Evolutionary conservation across 2,329 filamentous ascomycete genomes (phyloP).

Genomic region (Colletotrichum sp.): DNA sequence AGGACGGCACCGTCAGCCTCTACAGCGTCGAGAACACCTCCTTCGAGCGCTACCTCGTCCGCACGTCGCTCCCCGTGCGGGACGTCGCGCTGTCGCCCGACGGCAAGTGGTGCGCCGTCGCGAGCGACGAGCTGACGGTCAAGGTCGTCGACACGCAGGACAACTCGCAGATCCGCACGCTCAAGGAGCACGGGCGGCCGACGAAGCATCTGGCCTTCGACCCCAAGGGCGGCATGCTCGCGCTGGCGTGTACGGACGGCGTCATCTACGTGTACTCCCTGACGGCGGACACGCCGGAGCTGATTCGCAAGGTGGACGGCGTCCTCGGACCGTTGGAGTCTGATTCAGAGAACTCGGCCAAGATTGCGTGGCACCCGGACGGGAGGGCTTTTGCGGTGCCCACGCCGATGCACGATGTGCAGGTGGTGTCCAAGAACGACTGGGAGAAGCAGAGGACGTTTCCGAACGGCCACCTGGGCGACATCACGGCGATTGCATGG

Average conservation of each 20-base stretch:
- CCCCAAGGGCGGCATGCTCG: slow-evolving; percentile 73
- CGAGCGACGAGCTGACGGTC: slow-evolving; percentile 93
- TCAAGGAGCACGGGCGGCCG: slow-evolving; percentile 85
- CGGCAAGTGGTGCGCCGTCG: slow-evolving; percentile 87
- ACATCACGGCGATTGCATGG: slow-evolving; percentile 89
- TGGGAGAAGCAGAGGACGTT: slow-evolving; percentile 89
- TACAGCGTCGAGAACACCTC: slow-evolving; percentile 79
- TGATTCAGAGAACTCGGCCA: slow-evolving; percentile 77
- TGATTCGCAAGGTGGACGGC: slow-evolving; percentile 85
- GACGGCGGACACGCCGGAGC: slow-evolving; percentile 76
- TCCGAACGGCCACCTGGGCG: slow-evolving; percentile 77
- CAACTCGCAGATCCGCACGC: slow-evolving; percentile 74
- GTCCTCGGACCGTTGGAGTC: slow-evolving; percentile 80
- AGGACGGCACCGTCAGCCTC: slow-evolving; percentile 94
- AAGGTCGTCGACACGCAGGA: slow-evolving; percentile 87
- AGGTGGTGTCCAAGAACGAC: slow-evolving; percentile 85
- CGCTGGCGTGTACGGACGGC: slow-evolving; percentile 88
- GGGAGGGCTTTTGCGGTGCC: slow-evolving; percentile 88
- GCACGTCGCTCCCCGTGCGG: slow-evolving; percentile 84
- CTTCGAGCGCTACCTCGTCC: slow-evolving; percentile 82
- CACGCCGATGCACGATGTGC: slow-evolving; percentile 81
- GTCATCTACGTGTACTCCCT: slow-evolving; percentile 90
- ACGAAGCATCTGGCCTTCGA: slow-evolving; percentile 94
- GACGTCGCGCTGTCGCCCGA: slow-evolving; percentile 85
- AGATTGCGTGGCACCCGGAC: slow-evolving; percentile 90